Base-by-base conservation (phyloP, 2,329 filamentous ascomycete species). In the Microascus cirrosus region DNA sequence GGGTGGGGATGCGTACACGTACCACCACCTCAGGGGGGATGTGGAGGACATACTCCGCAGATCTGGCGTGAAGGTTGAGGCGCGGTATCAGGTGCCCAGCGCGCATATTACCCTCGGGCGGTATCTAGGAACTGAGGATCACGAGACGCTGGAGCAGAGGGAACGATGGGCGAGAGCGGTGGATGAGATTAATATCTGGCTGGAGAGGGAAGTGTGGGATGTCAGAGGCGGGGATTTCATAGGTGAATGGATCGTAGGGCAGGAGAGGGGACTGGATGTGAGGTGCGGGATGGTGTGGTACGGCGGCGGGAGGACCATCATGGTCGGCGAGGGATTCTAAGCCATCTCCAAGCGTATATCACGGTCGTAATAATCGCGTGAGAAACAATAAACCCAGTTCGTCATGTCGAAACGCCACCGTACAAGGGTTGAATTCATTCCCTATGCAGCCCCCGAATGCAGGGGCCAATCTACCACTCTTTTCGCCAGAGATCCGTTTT, bases 31-130 rank as follows among this genome's bases (percentile, higher is more conserved):
- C 10, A 84, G 93, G 2, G 80, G 86, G 3, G 90, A 96, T 67
- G 69, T 95, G 13, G 94, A 86, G 68, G 75, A 80, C 54, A 73
- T 83, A 28, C 80, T 83, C 3, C 74, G 76, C 53, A 74, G 73
- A 3, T 78, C 83, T 0, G 89, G 88, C 1, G 25, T 53, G 3
- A 15, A 28, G 3, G 75, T 93, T n/a, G 73, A 79, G 18, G 89
- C 88, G 56, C 79, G 93, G 59, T 97, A 96, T 68, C 85, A 92
- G 25, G 90, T 95, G 2, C 92, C 92, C 1, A 93, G 88, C 53
- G 90, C 90, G 18, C 93, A 97, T 73, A 81, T 96, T 66, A 96
- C 93, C 0, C 81, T 97, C 59, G 92, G 82, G 0, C 79, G 93
- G 3, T 96, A 94, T 68, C 79, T 96, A 51, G 79, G 77, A 11